Evolutionary conservation across 257 asterid genomes (phyloP).

Genomic region (Salvia hispanica): DNA sequence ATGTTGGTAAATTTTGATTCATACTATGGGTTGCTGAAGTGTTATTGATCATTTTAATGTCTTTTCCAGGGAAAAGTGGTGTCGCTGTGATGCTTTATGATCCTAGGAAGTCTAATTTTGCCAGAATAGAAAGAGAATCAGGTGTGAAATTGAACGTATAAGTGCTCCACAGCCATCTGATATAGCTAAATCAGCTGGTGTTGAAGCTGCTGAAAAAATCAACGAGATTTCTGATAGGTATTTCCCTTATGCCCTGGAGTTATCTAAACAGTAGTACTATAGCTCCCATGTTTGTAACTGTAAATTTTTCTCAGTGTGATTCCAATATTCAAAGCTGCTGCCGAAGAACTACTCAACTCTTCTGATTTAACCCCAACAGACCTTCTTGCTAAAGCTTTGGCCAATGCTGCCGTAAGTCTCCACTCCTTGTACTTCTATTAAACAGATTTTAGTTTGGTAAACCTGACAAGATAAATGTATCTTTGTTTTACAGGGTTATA

Average conservation of each 20-base stretch:
- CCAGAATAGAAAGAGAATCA: slow-evolving; percentile 88
- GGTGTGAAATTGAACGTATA: slow-evolving; percentile 86
- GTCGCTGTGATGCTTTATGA: slow-evolving; percentile 96
- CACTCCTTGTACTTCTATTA: background rate
- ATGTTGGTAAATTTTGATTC: slow-evolving; percentile 27
- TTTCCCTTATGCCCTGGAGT: background rate
- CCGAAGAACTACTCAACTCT: slow-evolving; percentile 69
- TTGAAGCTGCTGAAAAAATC: slow-evolving; percentile 73
- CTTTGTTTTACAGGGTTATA: slow-evolving; percentile 65
- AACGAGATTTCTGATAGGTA: slow-evolving; percentile 78
- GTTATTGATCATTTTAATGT: slow-evolving; percentile 11
- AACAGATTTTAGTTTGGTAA: slow-evolving; percentile 10
- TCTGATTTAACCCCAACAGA: slow-evolving; percentile 76
- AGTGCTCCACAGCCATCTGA: slow-evolving; percentile 99
- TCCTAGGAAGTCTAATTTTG: slow-evolving; percentile 77
- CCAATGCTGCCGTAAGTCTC: slow-evolving; percentile 87
- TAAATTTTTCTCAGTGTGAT: slow-evolving; percentile 59
- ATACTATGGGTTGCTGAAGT: slow-evolving; percentile 21
- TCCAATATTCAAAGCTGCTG: slow-evolving; percentile 87
- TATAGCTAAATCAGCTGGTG: slow-evolving; percentile 86
- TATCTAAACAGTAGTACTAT: background rate
- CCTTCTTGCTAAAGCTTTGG: slow-evolving; percentile 91
- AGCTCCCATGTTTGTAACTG: background rate
- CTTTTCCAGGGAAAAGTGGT: slow-evolving; percentile 75
- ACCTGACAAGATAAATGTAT: slow-evolving; percentile 11